These are phyloP conservation scores for Brassica hybrid DNA, from an alignment of 441 rosid genomes.

Conservation along the genomic window DNA sequence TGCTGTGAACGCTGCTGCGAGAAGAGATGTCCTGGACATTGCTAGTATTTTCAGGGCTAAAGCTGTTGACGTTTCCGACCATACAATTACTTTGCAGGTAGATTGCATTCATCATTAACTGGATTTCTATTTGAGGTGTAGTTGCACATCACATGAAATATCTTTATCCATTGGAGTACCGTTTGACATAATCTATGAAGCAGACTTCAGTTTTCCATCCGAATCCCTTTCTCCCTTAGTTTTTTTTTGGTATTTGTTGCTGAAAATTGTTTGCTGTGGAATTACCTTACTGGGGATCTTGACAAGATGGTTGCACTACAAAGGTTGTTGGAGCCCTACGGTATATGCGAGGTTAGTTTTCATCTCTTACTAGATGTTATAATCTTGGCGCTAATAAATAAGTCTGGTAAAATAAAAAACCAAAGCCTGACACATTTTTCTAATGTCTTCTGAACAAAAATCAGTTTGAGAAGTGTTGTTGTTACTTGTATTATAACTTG, in stretches of 20 bases:
- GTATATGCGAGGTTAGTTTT: slow-evolving; percentile 90
- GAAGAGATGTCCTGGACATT: slow-evolving; percentile 72
- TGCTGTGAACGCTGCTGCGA: slow-evolving; percentile 65
- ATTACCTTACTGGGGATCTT: slow-evolving; percentile 89
- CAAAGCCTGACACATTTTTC: background rate
- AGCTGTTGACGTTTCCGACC: slow-evolving; percentile 76
- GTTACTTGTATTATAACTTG: too few species aligned
- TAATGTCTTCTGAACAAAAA: slow-evolving; percentile 1
- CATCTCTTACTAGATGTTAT: slow-evolving; percentile 1
- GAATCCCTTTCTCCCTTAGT: background rate
- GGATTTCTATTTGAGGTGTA: slow-evolving; percentile 10
- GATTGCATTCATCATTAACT: slow-evolving; percentile 14
- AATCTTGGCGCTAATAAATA: background rate
- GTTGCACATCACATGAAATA: background rate
- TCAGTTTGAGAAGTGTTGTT: background rate
- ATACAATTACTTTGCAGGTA: slow-evolving; percentile 75
- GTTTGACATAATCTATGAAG: background rate
- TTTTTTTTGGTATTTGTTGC: background rate
- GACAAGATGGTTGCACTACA: slow-evolving; percentile 97
- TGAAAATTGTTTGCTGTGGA: slow-evolving; percentile 37
- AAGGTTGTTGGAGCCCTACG: slow-evolving; percentile 94
- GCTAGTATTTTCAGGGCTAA: slow-evolving; percentile 77
- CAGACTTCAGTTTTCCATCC: background rate
- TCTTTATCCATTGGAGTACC: background rate
- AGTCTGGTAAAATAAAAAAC: background rate